These are phyloP conservation scores for Diutina rugosa DNA, from an alignment of 1,139 yeast species.

Conservation along the genomic window DNA sequence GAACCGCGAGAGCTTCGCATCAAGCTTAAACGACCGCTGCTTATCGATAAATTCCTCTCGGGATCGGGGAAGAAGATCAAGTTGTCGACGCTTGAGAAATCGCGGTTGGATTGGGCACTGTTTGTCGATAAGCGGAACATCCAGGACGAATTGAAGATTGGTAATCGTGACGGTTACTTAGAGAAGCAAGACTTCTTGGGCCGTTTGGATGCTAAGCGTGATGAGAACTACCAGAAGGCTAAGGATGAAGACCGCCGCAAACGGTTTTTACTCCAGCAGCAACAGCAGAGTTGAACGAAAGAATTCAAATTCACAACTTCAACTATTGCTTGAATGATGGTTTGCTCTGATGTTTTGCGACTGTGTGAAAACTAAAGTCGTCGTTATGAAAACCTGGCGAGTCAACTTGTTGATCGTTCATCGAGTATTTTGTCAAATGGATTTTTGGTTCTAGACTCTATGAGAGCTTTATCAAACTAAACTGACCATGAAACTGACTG, in stretches of 20 bases:
- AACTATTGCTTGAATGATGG: too few species aligned
- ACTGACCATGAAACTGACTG: too few species aligned
- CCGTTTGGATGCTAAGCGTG: slow-evolving; percentile 59
- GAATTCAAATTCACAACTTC: neutral
- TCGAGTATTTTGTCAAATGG: too few species aligned
- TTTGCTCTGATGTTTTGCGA: too few species aligned
- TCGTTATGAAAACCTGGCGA: too few species aligned
- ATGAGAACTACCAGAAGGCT: slow-evolving; percentile 47
- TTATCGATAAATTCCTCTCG: slow-evolving; percentile 47
- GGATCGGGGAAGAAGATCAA: slow-evolving; percentile 36
- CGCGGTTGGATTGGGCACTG: slow-evolving; percentile 89
- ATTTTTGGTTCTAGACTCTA: too few species aligned
- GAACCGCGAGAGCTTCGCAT: slow-evolving; percentile 18
- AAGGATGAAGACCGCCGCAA: slow-evolving; percentile 24
- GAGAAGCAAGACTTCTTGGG: slow-evolving; percentile 84
- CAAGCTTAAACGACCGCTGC: slow-evolving; percentile 56
- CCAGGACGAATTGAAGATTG: slow-evolving; percentile 64
- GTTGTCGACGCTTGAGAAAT: slow-evolving; percentile 83
- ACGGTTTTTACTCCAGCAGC: neutral
- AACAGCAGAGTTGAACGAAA: neutral
- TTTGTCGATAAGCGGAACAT: slow-evolving; percentile 83
- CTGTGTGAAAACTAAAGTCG: too few species aligned
- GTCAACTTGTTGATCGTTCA: too few species aligned
- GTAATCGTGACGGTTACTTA: slow-evolving; percentile 75
- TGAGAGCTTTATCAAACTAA: too few species aligned